phyloP scores from a whole-genome alignment of 768 basidiomycete species.

The Mycena olivaceomarginata region DNA sequence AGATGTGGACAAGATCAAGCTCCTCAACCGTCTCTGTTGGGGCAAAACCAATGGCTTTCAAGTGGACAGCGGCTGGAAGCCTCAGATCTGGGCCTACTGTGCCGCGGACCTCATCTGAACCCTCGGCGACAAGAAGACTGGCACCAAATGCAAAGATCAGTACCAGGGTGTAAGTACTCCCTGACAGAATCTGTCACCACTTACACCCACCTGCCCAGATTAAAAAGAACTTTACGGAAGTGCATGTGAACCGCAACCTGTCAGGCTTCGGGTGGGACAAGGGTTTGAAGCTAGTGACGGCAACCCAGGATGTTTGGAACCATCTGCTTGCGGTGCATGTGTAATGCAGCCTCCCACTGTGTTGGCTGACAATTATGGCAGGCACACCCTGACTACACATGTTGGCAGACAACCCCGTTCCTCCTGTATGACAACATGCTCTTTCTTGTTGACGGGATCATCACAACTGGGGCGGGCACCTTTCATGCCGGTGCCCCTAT shows the following conservation, averaged over 20 bases:
- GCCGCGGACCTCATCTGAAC: background rate
- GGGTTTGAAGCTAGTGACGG: conserved; percentile 8
- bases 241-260: background rate
- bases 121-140: background rate
- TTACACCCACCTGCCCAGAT: background rate
- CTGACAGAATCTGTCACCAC: conserved; percentile 1
- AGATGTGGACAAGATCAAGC: background rate
- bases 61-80: conserved; percentile 36
- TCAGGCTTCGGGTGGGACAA: conserved; percentile 24
- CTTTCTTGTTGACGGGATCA: conserved; percentile 8
- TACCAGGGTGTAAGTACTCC: background rate
- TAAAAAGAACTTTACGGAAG: background rate
- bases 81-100: background rate
- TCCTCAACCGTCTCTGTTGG: conserved; percentile 4
- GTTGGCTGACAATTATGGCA: background rate
- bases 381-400: background rate
- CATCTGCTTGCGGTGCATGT: background rate
- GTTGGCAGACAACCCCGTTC: conserved; percentile 4
- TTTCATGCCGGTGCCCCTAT: conserved; percentile 24
- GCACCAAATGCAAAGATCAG: background rate
- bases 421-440: conserved; percentile 18
- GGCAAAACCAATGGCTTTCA: conserved; percentile 5
- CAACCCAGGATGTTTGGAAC: conserved; percentile 12
- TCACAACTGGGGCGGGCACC: conserved; percentile 9
- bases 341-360: background rate